These are phyloP conservation scores for Nidula niveotomentosa DNA, from an alignment of 1,284 basidiomycete genomes.

Conservation along the genomic window DNA sequence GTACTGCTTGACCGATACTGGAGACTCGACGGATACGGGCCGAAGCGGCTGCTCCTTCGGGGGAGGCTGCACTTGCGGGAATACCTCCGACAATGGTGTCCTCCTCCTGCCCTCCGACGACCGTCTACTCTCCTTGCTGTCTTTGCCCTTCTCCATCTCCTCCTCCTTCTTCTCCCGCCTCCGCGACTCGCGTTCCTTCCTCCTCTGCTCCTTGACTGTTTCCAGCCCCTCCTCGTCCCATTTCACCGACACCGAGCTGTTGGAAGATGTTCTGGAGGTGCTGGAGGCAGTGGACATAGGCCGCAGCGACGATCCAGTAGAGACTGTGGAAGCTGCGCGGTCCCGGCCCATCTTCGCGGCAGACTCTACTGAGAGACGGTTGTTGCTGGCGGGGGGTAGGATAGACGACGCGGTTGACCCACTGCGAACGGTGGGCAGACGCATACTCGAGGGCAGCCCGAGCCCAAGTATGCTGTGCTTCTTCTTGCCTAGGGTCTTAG, in stretches of 20 bases:
- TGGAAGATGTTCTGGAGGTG: slow-evolving; percentile 44
- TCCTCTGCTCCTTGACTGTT: slow-evolving; percentile 50
- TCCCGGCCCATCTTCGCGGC: slow-evolving; percentile 22
- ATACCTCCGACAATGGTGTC: slow-evolving; percentile 47
- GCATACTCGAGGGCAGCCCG: slow-evolving; percentile 44
- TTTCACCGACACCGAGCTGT: slow-evolving; percentile 42
- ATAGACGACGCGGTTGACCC: slow-evolving; percentile 32
- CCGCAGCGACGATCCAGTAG: slow-evolving; percentile 50
- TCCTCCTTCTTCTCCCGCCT: slow-evolving; percentile 29
- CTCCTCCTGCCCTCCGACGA: slow-evolving; percentile 42
- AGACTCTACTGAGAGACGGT: slow-evolving; percentile 47
- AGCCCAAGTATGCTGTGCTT: slow-evolving; percentile 59
- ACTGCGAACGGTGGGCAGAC: slow-evolving; percentile 43
- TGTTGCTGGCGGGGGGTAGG: slow-evolving; percentile 9
- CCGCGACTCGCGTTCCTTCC: slow-evolving; percentile 29
- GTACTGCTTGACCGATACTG: slow-evolving; percentile 11
- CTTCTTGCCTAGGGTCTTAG: slow-evolving; percentile 43
- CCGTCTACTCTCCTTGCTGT: slow-evolving; percentile 18
- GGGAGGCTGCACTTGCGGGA: slow-evolving; percentile 32
- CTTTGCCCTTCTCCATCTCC: slow-evolving; percentile 24
- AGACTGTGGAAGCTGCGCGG: slow-evolving; percentile 20
- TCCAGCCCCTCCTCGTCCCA: slow-evolving; percentile 69
- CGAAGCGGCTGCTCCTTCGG: not conserved
- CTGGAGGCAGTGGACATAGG: slow-evolving; percentile 57
- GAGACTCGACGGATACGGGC: not conserved